Evolutionary conservation across 164 flowering plant genomes (phyloP).

Genomic region (Sedum album): DNA sequence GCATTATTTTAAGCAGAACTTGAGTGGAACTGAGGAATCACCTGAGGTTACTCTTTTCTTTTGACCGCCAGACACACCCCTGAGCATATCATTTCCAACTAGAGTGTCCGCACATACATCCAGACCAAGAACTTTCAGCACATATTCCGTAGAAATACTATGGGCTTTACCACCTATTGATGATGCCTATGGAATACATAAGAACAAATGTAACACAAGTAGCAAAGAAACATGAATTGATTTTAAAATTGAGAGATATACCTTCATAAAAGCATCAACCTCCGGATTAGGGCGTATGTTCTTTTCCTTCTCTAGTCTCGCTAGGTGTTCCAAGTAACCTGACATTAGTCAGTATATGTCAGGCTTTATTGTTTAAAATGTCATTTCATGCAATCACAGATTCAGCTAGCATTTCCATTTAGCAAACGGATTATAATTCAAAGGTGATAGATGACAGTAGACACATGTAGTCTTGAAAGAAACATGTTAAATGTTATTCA

Average conservation of each 20-base stretch:
- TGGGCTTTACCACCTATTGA: slow-evolving; percentile 59
- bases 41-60: slow-evolving; percentile 90
- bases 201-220: not conserved
- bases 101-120: slow-evolving; percentile 75
- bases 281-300: slow-evolving; percentile 74
- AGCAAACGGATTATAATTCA: not conserved
- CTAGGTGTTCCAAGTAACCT: slow-evolving; percentile 41
- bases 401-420: not conserved
- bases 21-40: slow-evolving; percentile 15
- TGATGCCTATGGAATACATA: slow-evolving; percentile 46
- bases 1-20: not conserved
- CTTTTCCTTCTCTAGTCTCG: slow-evolving; percentile 58
- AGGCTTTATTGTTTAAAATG: not conserved
- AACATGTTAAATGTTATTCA: no score
- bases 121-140: slow-evolving; percentile 83
- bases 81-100: slow-evolving; percentile 82
- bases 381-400: not conserved
- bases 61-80: slow-evolving; percentile 95
- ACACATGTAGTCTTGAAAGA: not conserved
- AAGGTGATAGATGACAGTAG: not conserved
- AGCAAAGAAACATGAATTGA: slow-evolving; percentile 5
- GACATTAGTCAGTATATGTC: not conserved
- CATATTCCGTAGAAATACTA: slow-evolving; percentile 68
- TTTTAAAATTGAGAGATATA: slow-evolving; percentile 6
- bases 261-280: slow-evolving; percentile 97